Evolutionary conservation across 2,329 filamentous ascomycete species (phyloP).

Genomic region (Xylaria digitata): DNA sequence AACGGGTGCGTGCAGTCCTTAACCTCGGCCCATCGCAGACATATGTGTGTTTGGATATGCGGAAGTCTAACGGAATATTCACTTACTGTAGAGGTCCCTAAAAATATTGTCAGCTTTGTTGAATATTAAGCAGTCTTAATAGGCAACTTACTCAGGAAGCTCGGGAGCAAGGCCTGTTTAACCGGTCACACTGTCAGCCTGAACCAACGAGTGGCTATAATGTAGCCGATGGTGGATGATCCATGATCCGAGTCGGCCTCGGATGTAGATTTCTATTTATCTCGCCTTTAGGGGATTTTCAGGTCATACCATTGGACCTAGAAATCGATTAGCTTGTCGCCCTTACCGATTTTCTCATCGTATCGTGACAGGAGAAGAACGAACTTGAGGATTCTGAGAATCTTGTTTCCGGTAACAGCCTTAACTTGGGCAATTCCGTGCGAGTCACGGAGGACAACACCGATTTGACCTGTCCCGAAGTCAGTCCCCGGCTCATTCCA

Average conservation of each 20-base stretch:
- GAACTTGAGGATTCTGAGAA: conserved; percentile 98
- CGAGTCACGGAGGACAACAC: conserved; percentile 97
- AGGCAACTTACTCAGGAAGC: conserved; percentile 75
- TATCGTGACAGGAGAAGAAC: conserved; percentile 9
- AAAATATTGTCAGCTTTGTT: conserved; percentile 17
- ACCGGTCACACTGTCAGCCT: conserved; percentile 91
- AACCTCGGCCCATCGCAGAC: too few relatives aligned
- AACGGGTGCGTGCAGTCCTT: neutral
- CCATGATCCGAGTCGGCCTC: conserved; percentile 29
- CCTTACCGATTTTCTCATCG: neutral
- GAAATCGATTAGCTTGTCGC: conserved; percentile 19
- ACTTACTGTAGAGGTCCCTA: conserved; percentile 83
- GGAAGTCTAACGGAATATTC: conserved; percentile 58
- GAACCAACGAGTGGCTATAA: conserved; percentile 85
- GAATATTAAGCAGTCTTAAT: neutral
- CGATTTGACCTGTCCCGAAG: conserved; percentile 51
- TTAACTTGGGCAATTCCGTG: conserved; percentile 99
- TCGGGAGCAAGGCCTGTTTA: conserved; percentile 94
- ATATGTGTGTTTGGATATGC: neutral
- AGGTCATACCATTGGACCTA: conserved; percentile 78
- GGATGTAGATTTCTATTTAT: conserved; percentile 30
- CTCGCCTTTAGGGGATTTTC: conserved; percentile 42
- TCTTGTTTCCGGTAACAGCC: conserved; percentile 99
- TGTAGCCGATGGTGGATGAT: conserved; percentile 35
- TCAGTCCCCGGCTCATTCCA: conserved; percentile 10